A percentile compares a stretch with the other conserved stretches of the same genome.
Conservation (phyloP, 2,329 filamentous ascomycete species). For the Pezizomycotina sp. region DNA sequence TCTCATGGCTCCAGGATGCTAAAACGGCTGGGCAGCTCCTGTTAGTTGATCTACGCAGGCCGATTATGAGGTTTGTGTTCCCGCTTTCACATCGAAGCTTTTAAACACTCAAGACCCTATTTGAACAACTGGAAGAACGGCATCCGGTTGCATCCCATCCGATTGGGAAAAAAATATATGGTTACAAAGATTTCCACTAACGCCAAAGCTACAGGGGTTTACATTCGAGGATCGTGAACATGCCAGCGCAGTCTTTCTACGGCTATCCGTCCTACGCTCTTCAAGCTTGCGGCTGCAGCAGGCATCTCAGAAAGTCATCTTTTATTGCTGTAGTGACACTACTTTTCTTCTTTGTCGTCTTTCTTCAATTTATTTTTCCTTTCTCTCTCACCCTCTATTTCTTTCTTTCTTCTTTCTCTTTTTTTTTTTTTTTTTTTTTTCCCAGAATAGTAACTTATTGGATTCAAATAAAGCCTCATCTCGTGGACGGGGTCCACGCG, state of each 20-base stretch:
- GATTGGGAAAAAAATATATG: background rate
- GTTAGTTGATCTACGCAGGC: conserved; percentile 40
- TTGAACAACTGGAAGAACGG: no score
- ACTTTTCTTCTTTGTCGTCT: no score
- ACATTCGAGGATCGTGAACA: conserved; percentile 41
- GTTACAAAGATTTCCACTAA: conserved; percentile 5
- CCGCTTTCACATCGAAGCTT: no score
- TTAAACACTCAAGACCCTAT: no score
- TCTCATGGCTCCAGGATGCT: no score
- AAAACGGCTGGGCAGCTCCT: no score
- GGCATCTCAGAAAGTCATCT: conserved; percentile 36
- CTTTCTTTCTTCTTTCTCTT: no score
- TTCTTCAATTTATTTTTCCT: no score
- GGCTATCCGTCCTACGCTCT: conserved; percentile 35
- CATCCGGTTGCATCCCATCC: no score
- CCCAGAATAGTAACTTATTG: no score
- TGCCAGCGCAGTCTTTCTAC: conserved; percentile 41
- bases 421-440: conserved; percentile 13
- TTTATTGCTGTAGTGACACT: conserved; percentile 45
- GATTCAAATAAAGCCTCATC: conserved; percentile 33
- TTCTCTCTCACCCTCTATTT: no score
- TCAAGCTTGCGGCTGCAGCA: conserved; percentile 37
- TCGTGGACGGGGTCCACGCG: conserved; percentile 36
- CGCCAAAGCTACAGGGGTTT: conserved; percentile 36
- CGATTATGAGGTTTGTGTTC: conserved; percentile 34